Conservation (phyloP, 495 filamentous ascomycete genomes). For the Xanthoparmelia taractica region DNA sequence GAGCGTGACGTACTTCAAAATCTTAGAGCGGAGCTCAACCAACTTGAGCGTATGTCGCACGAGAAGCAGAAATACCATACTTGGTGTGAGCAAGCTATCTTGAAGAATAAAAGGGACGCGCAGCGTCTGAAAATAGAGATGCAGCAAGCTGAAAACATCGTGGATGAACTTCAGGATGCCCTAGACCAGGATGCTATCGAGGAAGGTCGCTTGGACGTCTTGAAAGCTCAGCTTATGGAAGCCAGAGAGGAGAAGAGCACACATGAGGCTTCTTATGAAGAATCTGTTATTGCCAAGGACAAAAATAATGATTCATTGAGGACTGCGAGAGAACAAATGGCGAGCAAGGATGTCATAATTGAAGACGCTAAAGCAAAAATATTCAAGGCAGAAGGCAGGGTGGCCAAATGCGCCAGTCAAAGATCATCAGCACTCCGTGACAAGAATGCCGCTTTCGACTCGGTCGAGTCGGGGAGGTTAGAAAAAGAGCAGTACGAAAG, state of each 20-base stretch:
- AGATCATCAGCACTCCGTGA: conserved; percentile 49
- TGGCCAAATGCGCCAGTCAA: conserved; percentile 39
- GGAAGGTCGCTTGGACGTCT: conserved; percentile 53
- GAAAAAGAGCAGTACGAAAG: conserved; percentile 40
- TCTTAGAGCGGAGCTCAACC: conserved; percentile 35
- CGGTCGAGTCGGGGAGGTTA: conserved; percentile 42
- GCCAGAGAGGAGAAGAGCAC: conserved; percentile 43
- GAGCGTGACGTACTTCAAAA: conserved; percentile 40
- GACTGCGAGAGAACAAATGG: conserved; percentile 36
- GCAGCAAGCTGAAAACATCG: conserved; percentile 51
- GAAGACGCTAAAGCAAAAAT: conserved; percentile 37
- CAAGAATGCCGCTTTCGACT: conserved; percentile 57
- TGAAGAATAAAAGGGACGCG: conserved; percentile 37
- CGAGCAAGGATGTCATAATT: conserved; percentile 37
- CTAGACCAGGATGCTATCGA: conserved; percentile 52
- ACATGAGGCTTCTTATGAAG: conserved; percentile 43
- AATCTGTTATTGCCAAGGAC: conserved; percentile 46
- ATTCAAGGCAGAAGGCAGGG: conserved; percentile 52
- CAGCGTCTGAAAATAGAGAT: conserved; percentile 45
- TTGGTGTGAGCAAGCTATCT: conserved; percentile 38
- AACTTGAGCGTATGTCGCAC: conserved; percentile 32
- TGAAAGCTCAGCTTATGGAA: conserved; percentile 48
- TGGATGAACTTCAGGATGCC: conserved; percentile 51
- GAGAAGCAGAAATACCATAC: conserved; percentile 30
- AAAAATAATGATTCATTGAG: conserved; percentile 39